Conservation (phyloP, 257 asterid species). For the Plantago major region DNA sequence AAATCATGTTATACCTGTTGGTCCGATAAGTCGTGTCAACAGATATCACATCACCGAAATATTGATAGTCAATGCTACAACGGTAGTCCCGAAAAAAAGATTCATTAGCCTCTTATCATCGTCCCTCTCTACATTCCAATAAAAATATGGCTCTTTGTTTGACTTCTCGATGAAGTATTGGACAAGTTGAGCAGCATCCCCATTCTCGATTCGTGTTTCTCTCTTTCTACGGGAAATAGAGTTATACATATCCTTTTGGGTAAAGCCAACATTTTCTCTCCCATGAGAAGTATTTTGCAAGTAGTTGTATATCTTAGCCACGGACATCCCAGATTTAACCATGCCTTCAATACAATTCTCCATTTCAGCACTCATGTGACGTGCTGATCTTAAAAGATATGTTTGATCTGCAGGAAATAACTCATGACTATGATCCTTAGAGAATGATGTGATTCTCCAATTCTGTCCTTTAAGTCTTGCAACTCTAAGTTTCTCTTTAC, state of each 20-base stretch:
- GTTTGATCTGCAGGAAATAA: too few relatives aligned
- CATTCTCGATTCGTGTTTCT: neutral
- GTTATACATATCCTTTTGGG: neutral
- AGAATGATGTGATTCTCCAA: too few relatives aligned
- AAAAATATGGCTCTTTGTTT: neutral
- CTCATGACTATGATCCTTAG: too few relatives aligned
- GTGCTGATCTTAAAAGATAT: constrained; percentile 1
- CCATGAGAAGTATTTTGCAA: neutral
- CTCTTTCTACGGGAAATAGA: neutral
- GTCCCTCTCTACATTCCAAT: too few relatives aligned
- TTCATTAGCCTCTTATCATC: too few relatives aligned
- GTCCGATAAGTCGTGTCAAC: neutral
- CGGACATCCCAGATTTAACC: neutral
- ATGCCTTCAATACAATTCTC: neutral
- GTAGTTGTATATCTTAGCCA: constrained; percentile 2
- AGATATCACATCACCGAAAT: too few relatives aligned
- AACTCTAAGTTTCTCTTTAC: too few relatives aligned
- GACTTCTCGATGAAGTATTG: too few relatives aligned
- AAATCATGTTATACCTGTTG: neutral
- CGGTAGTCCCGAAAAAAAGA: too few relatives aligned
- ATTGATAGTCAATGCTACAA: too few relatives aligned
- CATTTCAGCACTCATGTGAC: neutral
- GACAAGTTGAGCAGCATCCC: constrained; percentile 1
- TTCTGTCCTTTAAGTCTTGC: too few relatives aligned
- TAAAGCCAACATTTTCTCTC: neutral